Conservation (phyloP, 164 flowering plant species). For the Malania oleifera region DNA sequence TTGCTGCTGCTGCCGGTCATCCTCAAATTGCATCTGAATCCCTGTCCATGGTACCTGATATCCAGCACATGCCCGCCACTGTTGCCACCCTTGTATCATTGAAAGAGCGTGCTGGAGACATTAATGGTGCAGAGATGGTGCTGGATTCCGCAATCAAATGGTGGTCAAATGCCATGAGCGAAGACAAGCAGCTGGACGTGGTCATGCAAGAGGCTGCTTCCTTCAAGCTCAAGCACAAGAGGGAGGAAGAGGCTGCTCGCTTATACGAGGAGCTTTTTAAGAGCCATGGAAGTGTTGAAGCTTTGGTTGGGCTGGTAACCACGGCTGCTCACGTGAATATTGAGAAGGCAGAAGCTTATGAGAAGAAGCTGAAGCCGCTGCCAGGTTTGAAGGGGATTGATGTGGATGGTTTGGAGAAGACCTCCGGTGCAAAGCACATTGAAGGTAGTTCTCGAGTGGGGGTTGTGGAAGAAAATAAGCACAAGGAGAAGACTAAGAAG, state of each 20-base stretch:
- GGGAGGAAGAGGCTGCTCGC: conserved; percentile 62
- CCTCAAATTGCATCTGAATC: conserved; percentile 79
- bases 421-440: conserved; percentile 72
- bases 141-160: conserved; percentile 69
- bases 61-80: conserved; percentile 93
- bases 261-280: conserved; percentile 76
- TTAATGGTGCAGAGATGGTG: conserved; percentile 65
- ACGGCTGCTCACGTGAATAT: conserved; percentile 74
- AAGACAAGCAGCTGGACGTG: conserved; percentile 53
- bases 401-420: conserved; percentile 71
- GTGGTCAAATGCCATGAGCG: conserved; percentile 85
- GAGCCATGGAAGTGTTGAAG: conserved; percentile 61
- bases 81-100: conserved; percentile 85
- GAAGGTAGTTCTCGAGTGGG: conserved; percentile 26
- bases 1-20: conserved; percentile 86
- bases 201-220: conserved; percentile 86
- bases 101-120: conserved; percentile 80
- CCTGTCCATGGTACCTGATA: conserved; percentile 63
- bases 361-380: conserved; percentile 66
- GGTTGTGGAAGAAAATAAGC: conserved; percentile 42
- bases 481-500: conserved; percentile 63
- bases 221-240: conserved; percentile 84
- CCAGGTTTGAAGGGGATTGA: conserved; percentile 68
- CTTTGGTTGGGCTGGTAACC: conserved; percentile 73
- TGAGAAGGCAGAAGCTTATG: conserved; percentile 80